Conservation (phyloP, 106 monocot genomes). For the Vanilla planifolia region DNA sequence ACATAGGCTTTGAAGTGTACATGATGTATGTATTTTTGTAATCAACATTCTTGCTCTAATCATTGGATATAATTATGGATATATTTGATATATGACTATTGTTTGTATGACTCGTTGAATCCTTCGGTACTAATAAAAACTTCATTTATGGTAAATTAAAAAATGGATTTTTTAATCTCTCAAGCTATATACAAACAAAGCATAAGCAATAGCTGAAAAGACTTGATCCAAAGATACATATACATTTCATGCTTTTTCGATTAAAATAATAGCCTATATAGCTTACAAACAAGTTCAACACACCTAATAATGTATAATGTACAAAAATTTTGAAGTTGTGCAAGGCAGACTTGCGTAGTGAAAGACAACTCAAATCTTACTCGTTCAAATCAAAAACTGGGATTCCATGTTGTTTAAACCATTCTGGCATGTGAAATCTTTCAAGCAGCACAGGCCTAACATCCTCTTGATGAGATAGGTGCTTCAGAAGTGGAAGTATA, state of each 20-base stretch:
- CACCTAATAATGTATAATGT: background rate
- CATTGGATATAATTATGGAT: too few species aligned
- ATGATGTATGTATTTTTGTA: too few species aligned
- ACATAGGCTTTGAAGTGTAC: too few species aligned
- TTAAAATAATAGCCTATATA: background rate
- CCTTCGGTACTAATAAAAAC: too few species aligned
- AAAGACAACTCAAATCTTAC: background rate
- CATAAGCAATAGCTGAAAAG: background rate
- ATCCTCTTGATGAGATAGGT: conserved; percentile 55
- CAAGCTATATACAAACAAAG: too few species aligned
- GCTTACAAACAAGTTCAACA: background rate
- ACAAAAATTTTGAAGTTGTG: background rate
- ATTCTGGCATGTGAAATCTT: conserved; percentile 72
- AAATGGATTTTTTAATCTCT: too few species aligned
- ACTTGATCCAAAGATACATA: background rate
- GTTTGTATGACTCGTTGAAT: too few species aligned
- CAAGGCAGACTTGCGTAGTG: background rate
- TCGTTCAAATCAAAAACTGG: conserved; percentile 9
- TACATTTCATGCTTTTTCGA: background rate
- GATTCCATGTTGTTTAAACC: conserved; percentile 73
- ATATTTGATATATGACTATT: too few species aligned
- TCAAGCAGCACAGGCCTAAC: conserved; percentile 62
- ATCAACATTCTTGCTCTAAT: too few species aligned
- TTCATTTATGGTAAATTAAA: too few species aligned
- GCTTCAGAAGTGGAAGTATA: conserved; percentile 55